Conservation (phyloP, 805 yeast genomes). For the Danielia oregonensis region DNA sequence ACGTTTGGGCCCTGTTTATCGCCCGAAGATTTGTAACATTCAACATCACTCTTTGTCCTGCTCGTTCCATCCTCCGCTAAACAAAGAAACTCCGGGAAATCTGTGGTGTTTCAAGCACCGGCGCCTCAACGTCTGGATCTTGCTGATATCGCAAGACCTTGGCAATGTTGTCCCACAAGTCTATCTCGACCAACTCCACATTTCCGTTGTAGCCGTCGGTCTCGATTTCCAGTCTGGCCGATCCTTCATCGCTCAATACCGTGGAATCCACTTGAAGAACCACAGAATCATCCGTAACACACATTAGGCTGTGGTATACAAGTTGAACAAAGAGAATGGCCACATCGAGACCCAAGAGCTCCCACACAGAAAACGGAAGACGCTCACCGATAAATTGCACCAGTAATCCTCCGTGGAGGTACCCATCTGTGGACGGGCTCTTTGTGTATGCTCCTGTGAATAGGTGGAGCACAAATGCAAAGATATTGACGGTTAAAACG, state of each 20-base stretch:
- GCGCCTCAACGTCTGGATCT: no score
- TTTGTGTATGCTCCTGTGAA: slow-evolving; percentile 22
- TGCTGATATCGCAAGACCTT: no score
- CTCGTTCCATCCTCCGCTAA: no score
- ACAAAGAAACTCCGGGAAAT: no score
- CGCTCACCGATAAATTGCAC: slow-evolving; percentile 40
- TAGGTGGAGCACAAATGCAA: slow-evolving; percentile 25
- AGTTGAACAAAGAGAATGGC: slow-evolving; percentile 25
- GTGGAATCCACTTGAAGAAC: slow-evolving; percentile 16
- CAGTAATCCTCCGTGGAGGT: slow-evolving; percentile 31
- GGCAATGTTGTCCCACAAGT: slow-evolving; percentile 16
- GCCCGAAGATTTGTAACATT: no score
- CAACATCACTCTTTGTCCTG: no score
- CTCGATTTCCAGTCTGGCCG: slow-evolving; percentile 16
- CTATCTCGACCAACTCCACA: slow-evolving; percentile 27
- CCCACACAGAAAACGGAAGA: slow-evolving; percentile 22
- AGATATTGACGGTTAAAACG: slow-evolving; percentile 20
- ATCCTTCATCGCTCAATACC: slow-evolving; percentile 6
- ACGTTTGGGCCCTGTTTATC: no score
- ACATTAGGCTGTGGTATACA: slow-evolving; percentile 30
- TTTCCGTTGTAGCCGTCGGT: slow-evolving; percentile 41
- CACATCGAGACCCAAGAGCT: slow-evolving; percentile 26
- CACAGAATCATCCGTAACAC: slow-evolving; percentile 28
- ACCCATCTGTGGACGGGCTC: slow-evolving; percentile 14
- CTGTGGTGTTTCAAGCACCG: no score